Percentiles rank a stretch among this genome's conserved stretches.
These are phyloP conservation scores for Mucor sp. DNA, from an alignment of 371 early-diverging fungal genomes.

Conservation along the genomic window DNA sequence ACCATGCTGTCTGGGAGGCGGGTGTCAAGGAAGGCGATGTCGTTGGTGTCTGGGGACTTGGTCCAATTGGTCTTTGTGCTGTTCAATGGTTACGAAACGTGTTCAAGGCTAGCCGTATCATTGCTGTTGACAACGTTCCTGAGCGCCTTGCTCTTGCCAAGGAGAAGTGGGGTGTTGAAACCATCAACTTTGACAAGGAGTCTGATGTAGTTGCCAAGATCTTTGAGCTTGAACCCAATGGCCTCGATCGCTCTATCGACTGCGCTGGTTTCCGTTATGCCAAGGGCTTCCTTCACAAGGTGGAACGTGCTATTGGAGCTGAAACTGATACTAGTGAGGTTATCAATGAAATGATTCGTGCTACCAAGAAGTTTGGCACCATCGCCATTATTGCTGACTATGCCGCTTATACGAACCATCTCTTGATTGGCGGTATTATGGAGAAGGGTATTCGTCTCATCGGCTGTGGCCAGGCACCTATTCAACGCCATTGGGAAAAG, in stretches of 20 bases:
- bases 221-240: slow-evolving; percentile 41
- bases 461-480: slow-evolving; percentile 60
- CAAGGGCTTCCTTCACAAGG: slow-evolving; percentile 12
- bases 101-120: slow-evolving; percentile 52
- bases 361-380: slow-evolving; percentile 53
- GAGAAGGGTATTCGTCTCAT: slow-evolving; percentile 58
- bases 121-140: slow-evolving; percentile 56
- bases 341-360: slow-evolving; percentile 54
- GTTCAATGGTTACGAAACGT: slow-evolving; percentile 54
- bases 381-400: slow-evolving; percentile 53
- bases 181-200: slow-evolving; percentile 48
- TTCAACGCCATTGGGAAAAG: slow-evolving; percentile 55
- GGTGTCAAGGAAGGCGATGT: slow-evolving; percentile 49
- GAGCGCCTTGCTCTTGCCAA: slow-evolving; percentile 52
- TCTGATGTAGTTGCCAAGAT: slow-evolving; percentile 44
- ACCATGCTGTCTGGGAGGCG: slow-evolving; percentile 52
- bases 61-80: slow-evolving; percentile 60
- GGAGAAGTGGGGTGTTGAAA: slow-evolving; percentile 44
- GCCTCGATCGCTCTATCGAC: slow-evolving; percentile 59
- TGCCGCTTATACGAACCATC: slow-evolving; percentile 41
- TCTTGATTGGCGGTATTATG: slow-evolving; percentile 66
- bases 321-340: slow-evolving; percentile 65
- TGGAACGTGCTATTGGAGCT: slow-evolving; percentile 43
- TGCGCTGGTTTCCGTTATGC: slow-evolving; percentile 35
- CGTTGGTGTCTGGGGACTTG: slow-evolving; percentile 62